These are phyloP conservation scores for Akebia trifoliata DNA, from an alignment of 164 flowering plant species.

Conservation along the genomic window DNA sequence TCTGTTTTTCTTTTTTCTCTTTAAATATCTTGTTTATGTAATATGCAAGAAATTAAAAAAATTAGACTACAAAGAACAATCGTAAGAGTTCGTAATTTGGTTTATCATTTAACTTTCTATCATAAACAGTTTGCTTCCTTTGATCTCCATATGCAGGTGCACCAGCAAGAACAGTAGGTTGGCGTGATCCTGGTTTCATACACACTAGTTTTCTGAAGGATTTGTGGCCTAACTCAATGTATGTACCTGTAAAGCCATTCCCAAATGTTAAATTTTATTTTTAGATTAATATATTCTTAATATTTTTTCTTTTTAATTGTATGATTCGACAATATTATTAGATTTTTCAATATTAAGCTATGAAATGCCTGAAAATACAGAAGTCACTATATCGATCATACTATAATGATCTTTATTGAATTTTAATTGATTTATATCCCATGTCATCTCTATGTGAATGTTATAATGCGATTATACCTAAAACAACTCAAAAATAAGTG, in stretches of 20 bases:
- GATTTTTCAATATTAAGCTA: neutral
- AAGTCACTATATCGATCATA: neutral
- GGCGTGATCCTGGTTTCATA: slow-evolving; percentile 97
- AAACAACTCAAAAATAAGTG: too few species aligned
- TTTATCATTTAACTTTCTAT: neutral
- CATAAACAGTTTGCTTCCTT: neutral
- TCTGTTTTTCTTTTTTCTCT: neutral
- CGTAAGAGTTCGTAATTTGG: neutral
- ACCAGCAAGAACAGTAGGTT: slow-evolving; percentile 92
- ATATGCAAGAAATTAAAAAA: neutral
- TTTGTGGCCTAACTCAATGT: slow-evolving; percentile 73
- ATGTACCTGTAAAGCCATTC: slow-evolving; percentile 29
- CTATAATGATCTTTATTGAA: neutral
- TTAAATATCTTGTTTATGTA: neutral
- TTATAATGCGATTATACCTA: too few species aligned
- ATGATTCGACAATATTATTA: neutral
- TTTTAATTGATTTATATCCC: neutral
- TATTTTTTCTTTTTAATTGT: neutral
- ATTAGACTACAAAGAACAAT: neutral
- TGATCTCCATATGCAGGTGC: slow-evolving; percentile 46
- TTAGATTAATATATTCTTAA: neutral
- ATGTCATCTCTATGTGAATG: too few species aligned
- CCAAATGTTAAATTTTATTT: neutral
- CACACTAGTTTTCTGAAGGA: slow-evolving; percentile 81
- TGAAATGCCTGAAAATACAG: too few species aligned